Percentiles rank a stretch among this genome's conserved stretches.
Evolutionary conservation across 805 yeast genomes (phyloP).

Genomic region (Hanseniaspora meyeri): DNA sequence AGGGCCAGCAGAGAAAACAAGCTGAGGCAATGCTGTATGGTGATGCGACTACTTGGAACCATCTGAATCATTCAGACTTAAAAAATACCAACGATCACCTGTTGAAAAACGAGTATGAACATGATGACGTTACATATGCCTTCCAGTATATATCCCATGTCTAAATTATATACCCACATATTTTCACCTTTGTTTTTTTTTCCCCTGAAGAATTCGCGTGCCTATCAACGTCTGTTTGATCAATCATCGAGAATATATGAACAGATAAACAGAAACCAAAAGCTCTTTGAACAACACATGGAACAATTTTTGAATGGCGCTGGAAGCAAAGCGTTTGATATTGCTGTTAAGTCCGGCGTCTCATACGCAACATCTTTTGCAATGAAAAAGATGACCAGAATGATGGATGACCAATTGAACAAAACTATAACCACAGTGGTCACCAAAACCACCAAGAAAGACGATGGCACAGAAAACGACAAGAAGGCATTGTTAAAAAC

Average conservation of each 20-base stretch:
- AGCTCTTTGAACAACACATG: constrained; percentile 20
- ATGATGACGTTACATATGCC: constrained; percentile 65
- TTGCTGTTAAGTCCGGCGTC: constrained; percentile 66
- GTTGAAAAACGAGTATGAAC: constrained; percentile 57
- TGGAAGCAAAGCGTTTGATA: constrained; percentile 65
- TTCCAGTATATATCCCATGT: constrained; percentile 86
- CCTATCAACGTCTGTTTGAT: too few species aligned
- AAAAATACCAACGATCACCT: constrained; percentile 61
- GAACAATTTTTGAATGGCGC: constrained; percentile 41
- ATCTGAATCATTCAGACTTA: constrained; percentile 53
- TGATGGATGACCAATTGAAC: constrained; percentile 27
- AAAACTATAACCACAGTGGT: constrained; percentile 28
- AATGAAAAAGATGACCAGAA: constrained; percentile 45
- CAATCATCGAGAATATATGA: too few species aligned
- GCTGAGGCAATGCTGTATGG: constrained; percentile 90
- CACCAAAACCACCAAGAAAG: background rate
- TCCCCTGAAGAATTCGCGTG: too few species aligned
- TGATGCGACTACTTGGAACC: constrained; percentile 97
- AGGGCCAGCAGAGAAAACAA: constrained; percentile 47
- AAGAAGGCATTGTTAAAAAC: constrained; percentile 30
- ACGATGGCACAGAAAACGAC: constrained; percentile 21
- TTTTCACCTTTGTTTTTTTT: too few species aligned
- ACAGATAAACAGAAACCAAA: too few species aligned
- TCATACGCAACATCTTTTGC: constrained; percentile 66
- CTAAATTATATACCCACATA: constrained; percentile 1